phyloP scores from a whole-genome alignment of 192 early-diverging fungal species.

The Coemansia sp. region DNA sequence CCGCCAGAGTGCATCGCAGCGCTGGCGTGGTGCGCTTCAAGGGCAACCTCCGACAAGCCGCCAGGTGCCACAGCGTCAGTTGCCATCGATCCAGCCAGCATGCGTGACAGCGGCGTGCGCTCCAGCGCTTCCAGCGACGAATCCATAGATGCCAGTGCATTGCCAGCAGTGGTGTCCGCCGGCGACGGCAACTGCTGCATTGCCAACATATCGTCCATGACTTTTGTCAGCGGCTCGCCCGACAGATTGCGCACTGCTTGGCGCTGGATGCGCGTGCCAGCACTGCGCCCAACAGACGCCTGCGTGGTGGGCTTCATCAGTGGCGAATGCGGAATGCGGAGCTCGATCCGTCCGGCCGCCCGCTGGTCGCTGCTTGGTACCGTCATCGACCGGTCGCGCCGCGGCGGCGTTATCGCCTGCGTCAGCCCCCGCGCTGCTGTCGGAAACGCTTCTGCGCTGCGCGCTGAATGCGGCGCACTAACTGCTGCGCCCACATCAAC shows the following conservation, averaged over 20 bases:
- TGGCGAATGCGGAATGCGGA: slow-evolving; percentile 33
- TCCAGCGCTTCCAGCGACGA: slow-evolving; percentile 11
- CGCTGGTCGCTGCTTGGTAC: slow-evolving; percentile 21
- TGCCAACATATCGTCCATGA: neutral
- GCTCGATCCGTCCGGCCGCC: slow-evolving; percentile 10
- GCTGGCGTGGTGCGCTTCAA: slow-evolving; percentile 25
- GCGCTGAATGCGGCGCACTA: neutral
- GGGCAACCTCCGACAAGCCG: slow-evolving; percentile 8
- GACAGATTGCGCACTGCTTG: slow-evolving; percentile 46
- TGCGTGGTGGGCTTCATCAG: slow-evolving; percentile 22
- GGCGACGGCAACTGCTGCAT: slow-evolving; percentile 24
- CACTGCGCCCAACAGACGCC: slow-evolving; percentile 15
- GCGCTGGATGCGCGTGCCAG: slow-evolving; percentile 37
- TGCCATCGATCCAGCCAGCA: neutral
- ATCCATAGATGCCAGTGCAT: neutral
- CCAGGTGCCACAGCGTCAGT: neutral
- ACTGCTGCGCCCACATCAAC: no score
- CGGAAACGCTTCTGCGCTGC: neutral
- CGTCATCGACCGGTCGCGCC: slow-evolving; percentile 46
- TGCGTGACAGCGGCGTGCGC: slow-evolving; percentile 13
- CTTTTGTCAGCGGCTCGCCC: neutral
- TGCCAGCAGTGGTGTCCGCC: slow-evolving; percentile 10
- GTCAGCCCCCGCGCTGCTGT: no score
- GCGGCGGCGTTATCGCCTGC: slow-evolving; percentile 2
- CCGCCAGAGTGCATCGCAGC: slow-evolving; percentile 22